These are phyloP conservation scores for Paraglomus occultum DNA, from an alignment of 192 early-diverging fungal species.

Conservation along the genomic window DNA sequence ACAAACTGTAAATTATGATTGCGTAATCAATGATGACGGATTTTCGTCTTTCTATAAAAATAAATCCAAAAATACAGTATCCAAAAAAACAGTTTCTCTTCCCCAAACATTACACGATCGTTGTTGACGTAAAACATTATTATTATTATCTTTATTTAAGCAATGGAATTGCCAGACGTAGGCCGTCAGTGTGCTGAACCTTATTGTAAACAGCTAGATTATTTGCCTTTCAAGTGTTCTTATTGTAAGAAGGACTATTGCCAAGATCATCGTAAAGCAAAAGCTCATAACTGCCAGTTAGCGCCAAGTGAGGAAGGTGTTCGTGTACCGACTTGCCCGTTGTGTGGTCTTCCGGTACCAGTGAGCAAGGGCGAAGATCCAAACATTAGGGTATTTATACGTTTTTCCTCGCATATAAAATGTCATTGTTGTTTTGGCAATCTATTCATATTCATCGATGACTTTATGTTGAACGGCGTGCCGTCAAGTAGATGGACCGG, in stretches of 20 bases:
- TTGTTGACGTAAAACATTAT: background rate
- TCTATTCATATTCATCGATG: background rate
- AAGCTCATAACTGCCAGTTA: conserved; percentile 62
- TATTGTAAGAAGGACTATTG: conserved; percentile 58
- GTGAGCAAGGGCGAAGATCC: conserved; percentile 70
- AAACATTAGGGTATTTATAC: conserved; percentile 49
- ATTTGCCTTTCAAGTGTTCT: conserved; percentile 54
- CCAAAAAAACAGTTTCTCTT: too few species aligned
- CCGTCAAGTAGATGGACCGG: conserved; percentile 45
- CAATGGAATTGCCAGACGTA: conserved; percentile 71
- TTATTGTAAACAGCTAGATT: conserved; percentile 57
- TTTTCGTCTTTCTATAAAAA: too few species aligned
- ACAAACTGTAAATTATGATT: too few species aligned
- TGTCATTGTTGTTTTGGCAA: background rate
- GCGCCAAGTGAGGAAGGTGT: conserved; percentile 55
- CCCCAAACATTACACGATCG: too few species aligned
- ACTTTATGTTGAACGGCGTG: background rate
- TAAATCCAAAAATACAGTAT: too few species aligned
- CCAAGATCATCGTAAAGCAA: conserved; percentile 65
- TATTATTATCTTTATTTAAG: background rate
- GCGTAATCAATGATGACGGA: too few species aligned
- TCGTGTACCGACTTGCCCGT: conserved; percentile 69
- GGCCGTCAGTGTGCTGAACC: conserved; percentile 65
- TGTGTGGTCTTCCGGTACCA: conserved; percentile 75
- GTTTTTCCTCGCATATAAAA: background rate